Conservation (phyloP, 2,329 filamentous ascomycete species). For the Xylaria multiplex region DNA sequence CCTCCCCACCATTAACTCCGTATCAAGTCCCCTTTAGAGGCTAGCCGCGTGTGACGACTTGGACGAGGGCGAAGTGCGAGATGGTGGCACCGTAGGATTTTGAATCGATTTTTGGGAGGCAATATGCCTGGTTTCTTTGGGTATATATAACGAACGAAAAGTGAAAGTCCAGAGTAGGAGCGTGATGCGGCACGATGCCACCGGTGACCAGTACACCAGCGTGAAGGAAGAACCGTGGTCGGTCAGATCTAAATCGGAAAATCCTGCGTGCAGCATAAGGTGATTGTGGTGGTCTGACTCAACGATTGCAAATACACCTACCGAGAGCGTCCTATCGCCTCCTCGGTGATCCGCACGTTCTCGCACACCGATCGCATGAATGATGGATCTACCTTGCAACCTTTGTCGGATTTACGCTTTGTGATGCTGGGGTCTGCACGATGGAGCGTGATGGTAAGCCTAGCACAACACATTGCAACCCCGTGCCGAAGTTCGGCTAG, state of each 20-base stretch:
- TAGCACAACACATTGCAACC: constrained; percentile 61
- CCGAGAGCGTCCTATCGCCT: constrained; percentile 39
- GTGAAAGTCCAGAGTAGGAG: background rate
- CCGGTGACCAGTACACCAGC: background rate
- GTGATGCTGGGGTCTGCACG: constrained; percentile 13
- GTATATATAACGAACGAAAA: background rate
- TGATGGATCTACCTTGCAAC: constrained; percentile 46
- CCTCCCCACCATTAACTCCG: background rate
- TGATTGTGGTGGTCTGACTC: background rate
- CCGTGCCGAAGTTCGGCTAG: constrained; percentile 58
- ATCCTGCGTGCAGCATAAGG: background rate
- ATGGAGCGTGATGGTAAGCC: constrained; percentile 61
- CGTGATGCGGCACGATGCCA: background rate
- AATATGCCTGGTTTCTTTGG: too few relatives aligned
- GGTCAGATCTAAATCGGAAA: background rate
- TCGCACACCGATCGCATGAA: constrained; percentile 51
- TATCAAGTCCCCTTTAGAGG: background rate
- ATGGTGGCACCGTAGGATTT: background rate
- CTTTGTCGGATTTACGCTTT: constrained; percentile 12
- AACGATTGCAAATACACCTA: constrained; percentile 7
- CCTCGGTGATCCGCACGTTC: constrained; percentile 54
- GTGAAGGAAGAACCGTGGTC: background rate
- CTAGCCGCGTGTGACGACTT: background rate
- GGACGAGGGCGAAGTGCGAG: background rate
- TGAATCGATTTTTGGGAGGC: too few relatives aligned